phyloP scores from a whole-genome alignment of 163 green algal genomes.

The Prototheca cutis region DNA sequence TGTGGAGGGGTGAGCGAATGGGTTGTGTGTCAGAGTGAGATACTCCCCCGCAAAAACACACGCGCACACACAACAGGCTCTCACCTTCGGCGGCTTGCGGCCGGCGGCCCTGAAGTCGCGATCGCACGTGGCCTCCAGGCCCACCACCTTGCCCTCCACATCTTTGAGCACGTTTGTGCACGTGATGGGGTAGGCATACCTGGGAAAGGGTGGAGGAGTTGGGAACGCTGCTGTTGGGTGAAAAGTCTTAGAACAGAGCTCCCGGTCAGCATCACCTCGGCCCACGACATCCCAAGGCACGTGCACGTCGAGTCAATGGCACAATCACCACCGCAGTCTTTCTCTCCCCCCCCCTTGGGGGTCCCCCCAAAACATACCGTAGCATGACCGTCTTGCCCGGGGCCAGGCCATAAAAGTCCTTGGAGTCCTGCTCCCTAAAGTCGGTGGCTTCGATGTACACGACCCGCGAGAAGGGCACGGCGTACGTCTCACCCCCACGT shows the following conservation, averaged over 20 bases:
- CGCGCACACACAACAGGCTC: neutral
- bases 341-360: no score
- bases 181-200: constrained; percentile 79
- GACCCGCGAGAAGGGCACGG: constrained; percentile 56
- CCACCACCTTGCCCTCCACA: constrained; percentile 32
- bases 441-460: constrained; percentile 94
- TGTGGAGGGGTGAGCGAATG: neutral
- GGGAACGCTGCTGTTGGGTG: no score
- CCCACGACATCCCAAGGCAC: no score
- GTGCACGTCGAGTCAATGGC: no score
- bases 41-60: neutral
- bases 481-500: constrained; percentile 47
- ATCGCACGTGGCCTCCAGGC: constrained; percentile 47
- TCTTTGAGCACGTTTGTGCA: constrained; percentile 56
- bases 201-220: constrained; percentile 20
- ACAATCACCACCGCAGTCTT: neutral
- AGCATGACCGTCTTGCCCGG: constrained; percentile 90
- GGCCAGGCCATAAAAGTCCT: constrained; percentile 92
- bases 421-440: constrained; percentile 79
- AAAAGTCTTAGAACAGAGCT: no score
- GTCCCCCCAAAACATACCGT: no score
- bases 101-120: constrained; percentile 31
- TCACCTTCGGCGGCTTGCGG: constrained; percentile 75
- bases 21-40: neutral
- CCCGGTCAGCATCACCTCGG: no score